Percentiles rank a stretch among this genome's conserved stretches.
phyloP scores from a whole-genome alignment of 768 basidiomycete genomes.

The Clavaria fumosa region DNA sequence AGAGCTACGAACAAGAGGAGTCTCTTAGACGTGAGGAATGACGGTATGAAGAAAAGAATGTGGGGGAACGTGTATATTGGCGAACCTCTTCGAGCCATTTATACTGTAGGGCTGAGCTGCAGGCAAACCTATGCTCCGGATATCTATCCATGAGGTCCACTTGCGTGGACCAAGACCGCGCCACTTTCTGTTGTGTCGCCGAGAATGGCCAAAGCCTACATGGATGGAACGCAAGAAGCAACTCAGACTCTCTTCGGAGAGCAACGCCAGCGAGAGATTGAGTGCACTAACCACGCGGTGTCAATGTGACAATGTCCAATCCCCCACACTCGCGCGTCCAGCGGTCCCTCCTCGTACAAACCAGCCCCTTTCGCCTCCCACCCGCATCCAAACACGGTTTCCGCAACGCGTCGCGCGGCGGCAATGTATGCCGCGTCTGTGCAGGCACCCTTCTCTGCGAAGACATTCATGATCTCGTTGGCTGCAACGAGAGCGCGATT shows the following conservation, averaged over 20 bases:
- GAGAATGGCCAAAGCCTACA: slow-evolving; percentile 83
- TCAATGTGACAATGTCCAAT: slow-evolving; percentile 78
- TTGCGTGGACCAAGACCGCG: slow-evolving; percentile 94
- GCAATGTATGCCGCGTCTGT: slow-evolving; percentile 41
- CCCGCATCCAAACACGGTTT: slow-evolving; percentile 66
- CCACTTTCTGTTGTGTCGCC: slow-evolving; percentile 94
- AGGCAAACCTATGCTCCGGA: slow-evolving; percentile 90
- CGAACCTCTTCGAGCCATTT: slow-evolving; percentile 93
- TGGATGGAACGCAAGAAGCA: background rate
- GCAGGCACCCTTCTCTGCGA: slow-evolving; percentile 46
- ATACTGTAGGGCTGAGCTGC: slow-evolving; percentile 78
- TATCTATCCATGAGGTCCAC: slow-evolving; percentile 96
- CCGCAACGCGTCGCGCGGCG: slow-evolving; percentile 54
- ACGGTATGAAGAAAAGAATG: background rate
- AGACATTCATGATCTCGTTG: slow-evolving; percentile 88
- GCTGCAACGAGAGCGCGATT: slow-evolving; percentile 61
- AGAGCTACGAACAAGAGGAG: slow-evolving; percentile 33
- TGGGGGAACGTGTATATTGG: no score
- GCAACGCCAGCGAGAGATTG: background rate
- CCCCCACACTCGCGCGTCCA: slow-evolving; percentile 57
- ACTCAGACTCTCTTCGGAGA: no score
- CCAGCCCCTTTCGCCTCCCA: slow-evolving; percentile 65
- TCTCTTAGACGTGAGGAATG: no score
- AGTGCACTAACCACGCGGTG: slow-evolving; percentile 53
- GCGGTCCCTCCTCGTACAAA: slow-evolving; percentile 53